Base-by-base conservation (phyloP, 805 yeast species). In the Suhomyces tanzawaensis region DNA sequence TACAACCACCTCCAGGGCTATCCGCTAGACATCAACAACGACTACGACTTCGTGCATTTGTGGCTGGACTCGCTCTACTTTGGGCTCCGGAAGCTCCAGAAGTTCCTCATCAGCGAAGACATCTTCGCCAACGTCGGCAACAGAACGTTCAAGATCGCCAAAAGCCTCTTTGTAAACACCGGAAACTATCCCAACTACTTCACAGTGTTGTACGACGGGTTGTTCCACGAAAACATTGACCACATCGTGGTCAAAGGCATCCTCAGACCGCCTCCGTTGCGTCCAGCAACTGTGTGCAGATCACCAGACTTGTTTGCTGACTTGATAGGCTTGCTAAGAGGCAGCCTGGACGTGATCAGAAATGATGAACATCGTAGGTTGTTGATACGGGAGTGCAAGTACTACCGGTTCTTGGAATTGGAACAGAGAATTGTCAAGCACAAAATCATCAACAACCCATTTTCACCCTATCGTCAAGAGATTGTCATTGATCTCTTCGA, bases 101-200 rank as follows among this genome's bases (percentile, higher is more conserved):
- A 65, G 7, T 48, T 67, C 21, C 54, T 87, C 11, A 52, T 64
- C 3, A 65, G 72, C n/a, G 75, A 75, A n/a, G 84, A 81, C 29
- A 62, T 76, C 42, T 73, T 75, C 56, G 71, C 76, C 27, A 63
- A 68, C 15, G 63, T 89, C 4, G 90, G 95, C 7, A 74, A 77
- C 21, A 53, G 59, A 32, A 62, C 76, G 21, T 82, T 88, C 57
- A 74, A 71, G 44, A 62, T 89, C 2, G 74, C 89, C 1, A 72
- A 74, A 41, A 65, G 64, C 12, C 46, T 87, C 9, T 63, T 90
- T 33, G 51, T 58, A 4, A 56, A 67, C 3, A 71, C 77, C 3
- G 96, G 95, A 0, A 88, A 90, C 54, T 56, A 64, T 32, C 95
- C 91, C 8, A 89, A 89, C 58, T 88, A 72, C 58, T 85, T 89